Conservation (phyloP, 495 filamentous ascomycete genomes). For the Pseudoneurospora amorphoporcata region DNA sequence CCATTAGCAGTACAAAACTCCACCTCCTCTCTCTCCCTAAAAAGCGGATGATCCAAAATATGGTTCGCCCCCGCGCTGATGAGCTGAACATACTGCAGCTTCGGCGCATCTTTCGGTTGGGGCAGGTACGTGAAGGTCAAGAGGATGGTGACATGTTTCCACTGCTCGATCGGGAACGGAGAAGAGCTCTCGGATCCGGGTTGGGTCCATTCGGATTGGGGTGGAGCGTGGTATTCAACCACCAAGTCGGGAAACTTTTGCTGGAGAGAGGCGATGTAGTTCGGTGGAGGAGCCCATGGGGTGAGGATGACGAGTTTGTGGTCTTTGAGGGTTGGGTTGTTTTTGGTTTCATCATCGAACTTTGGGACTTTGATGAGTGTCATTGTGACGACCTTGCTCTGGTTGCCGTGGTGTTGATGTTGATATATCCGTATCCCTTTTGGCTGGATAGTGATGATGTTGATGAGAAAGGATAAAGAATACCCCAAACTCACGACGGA, state of each 20-base stretch:
- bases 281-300: slow-evolving; percentile 30
- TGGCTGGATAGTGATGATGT: not conserved
- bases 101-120: slow-evolving; percentile 34
- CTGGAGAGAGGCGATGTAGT: slow-evolving; percentile 32
- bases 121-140: slow-evolving; percentile 46
- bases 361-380: not conserved
- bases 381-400: not conserved
- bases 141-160: slow-evolving; percentile 53
- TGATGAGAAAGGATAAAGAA: not conserved
- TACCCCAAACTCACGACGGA: not conserved
- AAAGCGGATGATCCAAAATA: slow-evolving; percentile 50
- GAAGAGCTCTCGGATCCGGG: not conserved
- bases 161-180: slow-evolving; percentile 31
- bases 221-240: slow-evolving; percentile 17
- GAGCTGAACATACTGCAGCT: slow-evolving; percentile 64
- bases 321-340: slow-evolving; percentile 30
- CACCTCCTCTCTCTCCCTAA: slow-evolving; percentile 50
- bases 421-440: not conserved
- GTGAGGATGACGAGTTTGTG: slow-evolving; percentile 39
- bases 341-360: not conserved
- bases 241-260: slow-evolving; percentile 43
- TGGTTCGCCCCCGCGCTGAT: slow-evolving; percentile 68
- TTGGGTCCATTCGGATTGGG: slow-evolving; percentile 3
- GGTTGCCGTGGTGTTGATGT: not conserved
- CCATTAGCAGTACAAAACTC: slow-evolving; percentile 63